phyloP scores from a whole-genome alignment of 441 rosid genomes.

The Arabidopsis hybrid region DNA sequence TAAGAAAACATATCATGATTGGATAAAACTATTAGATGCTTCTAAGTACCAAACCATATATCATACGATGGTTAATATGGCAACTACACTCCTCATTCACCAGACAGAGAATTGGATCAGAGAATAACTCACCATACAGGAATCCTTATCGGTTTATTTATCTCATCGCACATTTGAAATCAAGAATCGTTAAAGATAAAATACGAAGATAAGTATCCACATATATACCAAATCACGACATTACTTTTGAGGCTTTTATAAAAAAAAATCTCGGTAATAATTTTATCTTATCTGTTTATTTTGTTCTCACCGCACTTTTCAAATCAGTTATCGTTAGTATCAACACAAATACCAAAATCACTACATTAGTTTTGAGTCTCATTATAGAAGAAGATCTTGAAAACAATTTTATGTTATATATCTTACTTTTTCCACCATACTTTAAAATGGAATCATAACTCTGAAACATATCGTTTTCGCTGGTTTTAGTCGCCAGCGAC shows the following conservation, averaged over 20 bases:
- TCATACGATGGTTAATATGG: conserved; percentile 31
- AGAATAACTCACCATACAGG: conserved; percentile 67
- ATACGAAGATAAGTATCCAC: neutral
- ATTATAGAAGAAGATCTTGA: no score
- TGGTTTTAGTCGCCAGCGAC: no score
- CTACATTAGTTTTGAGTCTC: no score
- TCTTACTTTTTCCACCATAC: no score
- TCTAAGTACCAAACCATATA: conserved; percentile 33
- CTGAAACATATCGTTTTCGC: neutral
- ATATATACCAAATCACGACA: neutral
- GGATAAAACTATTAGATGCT: conserved; percentile 41
- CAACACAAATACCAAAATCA: no score
- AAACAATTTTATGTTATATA: no score
- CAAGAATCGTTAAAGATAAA: neutral
- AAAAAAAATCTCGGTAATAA: neutral
- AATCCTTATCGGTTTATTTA: conserved; percentile 22
- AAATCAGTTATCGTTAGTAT: no score
- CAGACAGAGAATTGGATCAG: conserved; percentile 45
- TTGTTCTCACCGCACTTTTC: neutral
- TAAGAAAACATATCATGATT: conserved; percentile 45
- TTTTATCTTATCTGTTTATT: neutral
- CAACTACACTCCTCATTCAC: conserved; percentile 41
- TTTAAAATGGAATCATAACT: neutral
- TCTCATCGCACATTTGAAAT: neutral
- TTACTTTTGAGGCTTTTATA: neutral